A percentile compares a stretch with the other conserved stretches of the same genome.
These are phyloP conservation scores for Chrysanthemum seticuspe DNA, from an alignment of 129 eudicot genomes.

Conservation along the genomic window DNA sequence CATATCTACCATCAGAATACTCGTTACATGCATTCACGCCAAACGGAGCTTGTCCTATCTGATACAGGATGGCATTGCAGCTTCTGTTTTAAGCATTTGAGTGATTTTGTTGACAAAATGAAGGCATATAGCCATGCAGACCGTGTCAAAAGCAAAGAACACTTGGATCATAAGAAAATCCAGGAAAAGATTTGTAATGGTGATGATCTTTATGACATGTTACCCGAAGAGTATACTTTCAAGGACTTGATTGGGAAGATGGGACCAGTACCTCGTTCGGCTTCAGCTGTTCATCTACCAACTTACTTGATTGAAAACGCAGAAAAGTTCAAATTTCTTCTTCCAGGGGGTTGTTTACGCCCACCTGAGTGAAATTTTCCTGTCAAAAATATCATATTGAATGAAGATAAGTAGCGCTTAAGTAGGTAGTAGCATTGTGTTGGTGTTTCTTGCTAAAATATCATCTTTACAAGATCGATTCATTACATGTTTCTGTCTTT, in stretches of 20 bases:
- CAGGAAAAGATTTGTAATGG: slow-evolving; percentile 77
- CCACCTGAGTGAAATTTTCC: slow-evolving; percentile 9
- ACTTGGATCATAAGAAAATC: slow-evolving; percentile 50
- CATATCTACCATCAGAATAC: slow-evolving; percentile 13
- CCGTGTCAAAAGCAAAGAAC: slow-evolving; percentile 56
- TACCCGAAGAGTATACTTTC: slow-evolving; percentile 86
- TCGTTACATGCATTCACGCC: background rate
- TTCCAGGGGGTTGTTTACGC: slow-evolving; percentile 88
- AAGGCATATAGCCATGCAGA: slow-evolving; percentile 94
- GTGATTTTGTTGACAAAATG: slow-evolving; percentile 86
- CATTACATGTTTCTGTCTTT: no score
- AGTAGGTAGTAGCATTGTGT: background rate
- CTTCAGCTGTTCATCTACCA: slow-evolving; percentile 92
- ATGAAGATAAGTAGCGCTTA: background rate
- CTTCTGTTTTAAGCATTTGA: slow-evolving; percentile 66
- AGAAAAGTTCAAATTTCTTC: slow-evolving; percentile 79
- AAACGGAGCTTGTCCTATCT: slow-evolving; percentile 44
- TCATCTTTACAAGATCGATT: background rate
- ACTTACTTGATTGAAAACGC: slow-evolving; percentile 77
- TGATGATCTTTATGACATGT: slow-evolving; percentile 85
- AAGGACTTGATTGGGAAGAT: slow-evolving; percentile 78
- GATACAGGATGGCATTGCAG: slow-evolving; percentile 99
- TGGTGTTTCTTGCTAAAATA: background rate
- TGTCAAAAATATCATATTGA: no score
- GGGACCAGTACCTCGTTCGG: slow-evolving; percentile 82